A percentile compares a stretch with the other conserved stretches of the same genome.
Evolutionary conservation across 2,329 filamentous ascomycete genomes (phyloP).

Genomic region (Pestalotiopsis sp.): DNA sequence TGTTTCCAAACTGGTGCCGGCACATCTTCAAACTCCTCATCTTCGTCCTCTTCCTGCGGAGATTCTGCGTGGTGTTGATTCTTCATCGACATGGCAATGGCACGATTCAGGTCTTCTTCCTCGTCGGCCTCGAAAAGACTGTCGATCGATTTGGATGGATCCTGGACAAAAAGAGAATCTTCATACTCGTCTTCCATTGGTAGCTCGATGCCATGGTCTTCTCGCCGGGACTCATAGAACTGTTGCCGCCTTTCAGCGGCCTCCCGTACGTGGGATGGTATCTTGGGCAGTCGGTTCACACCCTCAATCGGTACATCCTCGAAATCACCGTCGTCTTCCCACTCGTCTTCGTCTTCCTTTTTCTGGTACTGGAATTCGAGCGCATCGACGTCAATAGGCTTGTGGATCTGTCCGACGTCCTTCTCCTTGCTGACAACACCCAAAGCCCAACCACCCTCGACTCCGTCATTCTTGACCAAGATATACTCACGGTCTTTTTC

Average conservation of each 20-base stretch:
- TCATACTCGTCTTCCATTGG: slow-evolving; percentile 42
- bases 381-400: slow-evolving; percentile 89
- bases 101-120: slow-evolving; percentile 70
- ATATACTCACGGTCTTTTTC: slow-evolving; percentile 95
- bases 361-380: slow-evolving; percentile 59
- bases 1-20: slow-evolving; percentile 59
- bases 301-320: slow-evolving; percentile 93
- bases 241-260: slow-evolving; percentile 29
- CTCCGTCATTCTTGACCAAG: slow-evolving; percentile 91
- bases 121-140: slow-evolving; percentile 33
- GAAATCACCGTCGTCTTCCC: slow-evolving; percentile 75
- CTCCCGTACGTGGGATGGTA: slow-evolving; percentile 29
- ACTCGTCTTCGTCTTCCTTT: slow-evolving; percentile 59
- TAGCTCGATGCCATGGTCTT: slow-evolving; percentile 15
- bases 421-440: slow-evolving; percentile 90
- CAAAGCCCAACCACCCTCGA: slow-evolving; percentile 93
- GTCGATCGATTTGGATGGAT: slow-evolving; percentile 21
- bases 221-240: slow-evolving; percentile 23
- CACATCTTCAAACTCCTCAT: slow-evolving; percentile 52
- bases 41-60: slow-evolving; percentile 38
- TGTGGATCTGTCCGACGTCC: slow-evolving; percentile 76
- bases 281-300: slow-evolving; percentile 78
- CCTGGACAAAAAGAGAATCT: slow-evolving; percentile 59
- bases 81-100: slow-evolving; percentile 83
- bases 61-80: slow-evolving; percentile 51